Percentiles rank a stretch among this genome's conserved stretches.
Evolutionary conservation across 1,284 basidiomycete species (phyloP).

Genomic region (Anthracocystis walkeri): DNA sequence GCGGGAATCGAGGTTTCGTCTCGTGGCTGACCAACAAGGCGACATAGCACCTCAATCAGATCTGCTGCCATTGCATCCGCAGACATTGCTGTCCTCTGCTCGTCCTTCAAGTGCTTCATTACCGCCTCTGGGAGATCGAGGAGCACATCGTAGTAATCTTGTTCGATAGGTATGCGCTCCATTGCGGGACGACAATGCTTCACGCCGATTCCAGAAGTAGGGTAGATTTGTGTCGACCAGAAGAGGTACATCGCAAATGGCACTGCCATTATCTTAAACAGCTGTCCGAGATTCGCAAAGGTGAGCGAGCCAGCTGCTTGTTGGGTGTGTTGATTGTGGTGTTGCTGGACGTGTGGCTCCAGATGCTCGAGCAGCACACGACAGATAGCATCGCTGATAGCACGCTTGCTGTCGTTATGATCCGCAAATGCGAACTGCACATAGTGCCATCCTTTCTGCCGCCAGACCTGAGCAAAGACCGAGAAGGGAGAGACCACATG

Average conservation of each 20-base stretch:
- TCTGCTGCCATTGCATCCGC: conserved; percentile 27
- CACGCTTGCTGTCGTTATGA: conserved; percentile 37
- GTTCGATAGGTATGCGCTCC: conserved; percentile 39
- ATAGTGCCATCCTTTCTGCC: conserved; percentile 36
- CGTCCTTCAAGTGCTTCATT: conserved; percentile 22
- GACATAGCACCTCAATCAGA: conserved; percentile 27
- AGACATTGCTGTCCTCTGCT: conserved; percentile 5
- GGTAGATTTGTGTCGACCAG: conserved; percentile 41
- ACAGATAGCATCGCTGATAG: conserved; percentile 28
- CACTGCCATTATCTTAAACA: conserved; percentile 25
- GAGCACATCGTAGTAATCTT: conserved; percentile 34
- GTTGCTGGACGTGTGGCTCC: conserved; percentile 7
- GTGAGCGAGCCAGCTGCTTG: background rate
- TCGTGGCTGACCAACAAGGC: conserved; percentile 18
- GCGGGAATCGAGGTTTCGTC: background rate
- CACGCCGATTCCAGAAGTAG: conserved; percentile 39
- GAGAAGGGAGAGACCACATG: conserved; percentile 29
- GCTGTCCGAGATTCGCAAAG: conserved; percentile 24
- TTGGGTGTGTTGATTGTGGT: background rate
- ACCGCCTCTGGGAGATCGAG: conserved; percentile 27
- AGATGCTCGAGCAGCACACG: conserved; percentile 34
- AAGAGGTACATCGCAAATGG: conserved; percentile 38
- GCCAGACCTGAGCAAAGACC: conserved; percentile 30
- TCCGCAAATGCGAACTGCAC: conserved; percentile 46
- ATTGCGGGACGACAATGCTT: conserved; percentile 39